These are phyloP conservation scores for Ilyonectria sp. DNA, from an alignment of 2,329 filamentous ascomycete species.

Conservation along the genomic window DNA sequence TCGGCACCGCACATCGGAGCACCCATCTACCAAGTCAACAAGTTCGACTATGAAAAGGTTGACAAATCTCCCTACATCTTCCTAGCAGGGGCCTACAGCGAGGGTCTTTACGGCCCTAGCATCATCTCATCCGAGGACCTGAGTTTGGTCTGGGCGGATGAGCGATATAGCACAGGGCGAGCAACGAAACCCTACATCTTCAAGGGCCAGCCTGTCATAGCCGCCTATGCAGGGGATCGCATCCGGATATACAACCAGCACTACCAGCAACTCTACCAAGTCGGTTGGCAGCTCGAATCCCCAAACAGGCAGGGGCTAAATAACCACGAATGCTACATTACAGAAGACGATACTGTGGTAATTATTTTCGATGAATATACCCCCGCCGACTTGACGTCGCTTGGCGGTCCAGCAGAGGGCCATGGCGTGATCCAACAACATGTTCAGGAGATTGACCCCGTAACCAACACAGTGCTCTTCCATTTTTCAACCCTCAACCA, in stretches of 20 bases:
- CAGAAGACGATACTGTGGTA: constrained; percentile 1
- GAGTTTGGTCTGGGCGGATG: constrained; percentile 15
- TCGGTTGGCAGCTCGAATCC: not conserved
- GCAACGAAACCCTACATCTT: not conserved
- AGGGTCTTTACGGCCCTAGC: constrained; percentile 1
- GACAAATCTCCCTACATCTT: constrained; percentile 13
- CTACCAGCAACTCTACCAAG: constrained; percentile 1
- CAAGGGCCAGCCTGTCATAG: constrained; percentile 15
- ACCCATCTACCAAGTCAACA: constrained; percentile 17
- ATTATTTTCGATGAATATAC: not conserved
- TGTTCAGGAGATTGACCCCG: constrained; percentile 8
- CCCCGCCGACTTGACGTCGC: not conserved
- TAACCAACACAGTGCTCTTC: not conserved
- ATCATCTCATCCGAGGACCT: constrained; percentile 15
- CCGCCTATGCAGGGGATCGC: not conserved
- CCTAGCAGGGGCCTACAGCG: not conserved
- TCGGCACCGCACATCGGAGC: constrained; percentile 12
- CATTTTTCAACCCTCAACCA: not conserved
- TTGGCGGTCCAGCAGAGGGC: constrained; percentile 5
- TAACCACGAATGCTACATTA: constrained; percentile 6
- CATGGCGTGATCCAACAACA: not conserved
- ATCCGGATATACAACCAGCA: constrained; percentile 12
- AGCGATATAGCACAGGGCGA: not conserved
- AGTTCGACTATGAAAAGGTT: not conserved
- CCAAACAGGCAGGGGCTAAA: not conserved